A percentile compares a stretch with the other conserved stretches of the same genome.
Conservation (phyloP, 164 flowering plant species). For the Liriodendron chinense region DNA sequence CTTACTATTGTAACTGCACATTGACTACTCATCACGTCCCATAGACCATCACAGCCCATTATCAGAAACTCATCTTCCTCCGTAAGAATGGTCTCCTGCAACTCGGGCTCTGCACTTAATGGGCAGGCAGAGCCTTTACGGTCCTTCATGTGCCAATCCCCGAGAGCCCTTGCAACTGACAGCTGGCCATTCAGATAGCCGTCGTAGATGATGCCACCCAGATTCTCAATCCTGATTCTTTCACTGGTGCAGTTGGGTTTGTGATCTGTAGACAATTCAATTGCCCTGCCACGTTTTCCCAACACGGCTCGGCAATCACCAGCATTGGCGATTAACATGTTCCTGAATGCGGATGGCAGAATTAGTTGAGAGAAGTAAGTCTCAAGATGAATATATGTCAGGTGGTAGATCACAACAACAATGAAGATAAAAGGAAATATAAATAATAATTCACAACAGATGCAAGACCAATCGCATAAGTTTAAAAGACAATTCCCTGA, state of each 20-base stretch:
- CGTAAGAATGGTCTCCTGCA: slow-evolving; percentile 52
- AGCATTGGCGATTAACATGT: slow-evolving; percentile 76
- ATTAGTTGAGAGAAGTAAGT: not conserved
- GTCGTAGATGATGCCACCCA: slow-evolving; percentile 86
- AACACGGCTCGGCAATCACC: slow-evolving; percentile 97
- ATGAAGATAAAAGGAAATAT: not conserved
- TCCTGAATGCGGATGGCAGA: slow-evolving; percentile 40
- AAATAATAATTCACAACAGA: not conserved
- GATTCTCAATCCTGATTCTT: slow-evolving; percentile 67
- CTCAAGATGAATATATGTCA: not conserved
- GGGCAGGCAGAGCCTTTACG: slow-evolving; percentile 76
- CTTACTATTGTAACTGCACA: slow-evolving; percentile 83
- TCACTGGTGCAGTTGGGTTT: slow-evolving; percentile 79
- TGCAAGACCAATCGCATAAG: not conserved
- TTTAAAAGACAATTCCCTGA: not conserved
- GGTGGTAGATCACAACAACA: not conserved
- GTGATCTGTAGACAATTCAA: slow-evolving; percentile 88
- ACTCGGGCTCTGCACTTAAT: slow-evolving; percentile 86
- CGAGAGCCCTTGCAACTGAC: slow-evolving; percentile 88
- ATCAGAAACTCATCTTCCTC: slow-evolving; percentile 94
- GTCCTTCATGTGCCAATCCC: slow-evolving; percentile 99
- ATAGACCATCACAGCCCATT: slow-evolving; percentile 89
- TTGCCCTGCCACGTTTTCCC: slow-evolving; percentile 85
- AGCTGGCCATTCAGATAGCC: slow-evolving; percentile 93
- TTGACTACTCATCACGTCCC: slow-evolving; percentile 99